Base-by-base conservation (phyloP, 257 asterid species). In the Phtheirospermum japonicum region DNA sequence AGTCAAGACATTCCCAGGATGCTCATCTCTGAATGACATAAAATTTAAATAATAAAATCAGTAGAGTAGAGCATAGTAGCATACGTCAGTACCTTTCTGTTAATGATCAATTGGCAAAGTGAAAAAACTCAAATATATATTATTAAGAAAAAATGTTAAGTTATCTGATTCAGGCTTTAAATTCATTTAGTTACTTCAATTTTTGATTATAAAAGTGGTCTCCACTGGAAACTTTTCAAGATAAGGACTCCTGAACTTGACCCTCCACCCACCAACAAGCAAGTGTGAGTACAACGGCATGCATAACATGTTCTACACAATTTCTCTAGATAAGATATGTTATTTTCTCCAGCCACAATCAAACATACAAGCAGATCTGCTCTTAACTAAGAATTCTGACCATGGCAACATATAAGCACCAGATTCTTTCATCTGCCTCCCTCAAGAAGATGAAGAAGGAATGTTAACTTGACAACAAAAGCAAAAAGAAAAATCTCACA, bases 1-100 rank as follows among this genome's bases (percentile, higher is more conserved):
- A 48, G 85, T 71, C 75, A 80, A 75, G 69, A 88, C 93, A 80
- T 78, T 85, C 71, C 79, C 88, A 42, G 95, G 86, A 73, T 85
- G 83, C 34, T 72, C 81, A 20, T 80, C 95, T 61, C 96, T 85
- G 86, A 66, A 79, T 37, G 71, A 26, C 48, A 60, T 43, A 67
- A 32, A 18, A 59, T 65, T 55, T 57, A 54, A 50, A 37, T 59
- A 39, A 56, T n/a, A 50, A 70, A 6, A 57, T 43, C 67, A 62
- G 23, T 10, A 26, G 31, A 19, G 5, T 26, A 17, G 49, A 57
- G 42, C 64, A 55, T 31, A 31, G 4, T 14, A 43, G 7, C n/a
- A 61, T 16, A 32, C 26, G 39, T 18, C 48, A 19, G 30, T 13
- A 57, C 17, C 32, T 19, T 63, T 48, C 59, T 28, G 30, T 63